A percentile compares a stretch with the other conserved stretches of the same genome.
phyloP scores from a whole-genome alignment of 2,329 filamentous ascomycete genomes.

The Cryphonectria japonica region DNA sequence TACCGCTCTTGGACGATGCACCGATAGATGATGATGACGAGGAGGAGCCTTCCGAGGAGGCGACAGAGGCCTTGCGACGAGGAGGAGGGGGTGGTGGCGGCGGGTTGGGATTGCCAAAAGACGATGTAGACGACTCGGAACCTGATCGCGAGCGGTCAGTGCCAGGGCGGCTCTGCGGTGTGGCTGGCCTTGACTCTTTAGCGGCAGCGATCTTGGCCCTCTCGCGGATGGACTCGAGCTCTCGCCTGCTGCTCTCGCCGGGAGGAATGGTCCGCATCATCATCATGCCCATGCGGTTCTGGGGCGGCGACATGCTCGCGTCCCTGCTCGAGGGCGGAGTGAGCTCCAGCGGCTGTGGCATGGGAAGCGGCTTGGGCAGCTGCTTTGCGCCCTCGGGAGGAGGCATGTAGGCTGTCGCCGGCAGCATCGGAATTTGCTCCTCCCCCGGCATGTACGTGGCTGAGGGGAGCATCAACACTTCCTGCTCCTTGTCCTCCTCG shows the following conservation, averaged over 20 bases:
- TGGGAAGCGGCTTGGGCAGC: conserved; percentile 22
- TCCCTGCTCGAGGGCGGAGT: conserved; percentile 28
- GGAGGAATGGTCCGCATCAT: conserved; percentile 25
- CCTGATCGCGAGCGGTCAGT: conserved; percentile 25
- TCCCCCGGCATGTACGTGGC: conserved; percentile 15
- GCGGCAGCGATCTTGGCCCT: conserved; percentile 21
- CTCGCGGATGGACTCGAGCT: conserved; percentile 28
- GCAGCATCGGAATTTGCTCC: conserved; percentile 13
- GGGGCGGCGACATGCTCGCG: conserved; percentile 24
- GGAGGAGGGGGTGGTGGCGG: conserved; percentile 13
- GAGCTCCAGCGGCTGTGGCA: conserved; percentile 25
- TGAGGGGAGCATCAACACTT: conserved; percentile 14
- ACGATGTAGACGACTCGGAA: conserved; percentile 23
- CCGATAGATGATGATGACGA: conserved; percentile 13
- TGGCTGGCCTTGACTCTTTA: conserved; percentile 11
- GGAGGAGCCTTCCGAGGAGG: conserved; percentile 24
- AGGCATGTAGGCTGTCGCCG: conserved; percentile 26
- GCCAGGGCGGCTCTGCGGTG: conserved; percentile 9
- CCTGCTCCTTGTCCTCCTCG: conserved; percentile 1
- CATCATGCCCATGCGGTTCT: conserved; percentile 25
- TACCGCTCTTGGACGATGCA: conserved; percentile 16
- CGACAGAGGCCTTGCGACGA: conserved; percentile 21
- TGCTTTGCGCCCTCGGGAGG: conserved; percentile 10
- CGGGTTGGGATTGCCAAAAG: conserved; percentile 16
- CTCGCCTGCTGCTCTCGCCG: conserved; percentile 26